Percentiles rank a stretch among this genome's conserved stretches.
Evolutionary conservation across 1,139 yeast genomes (phyloP).

Genomic region (Kodamaea sp.): DNA sequence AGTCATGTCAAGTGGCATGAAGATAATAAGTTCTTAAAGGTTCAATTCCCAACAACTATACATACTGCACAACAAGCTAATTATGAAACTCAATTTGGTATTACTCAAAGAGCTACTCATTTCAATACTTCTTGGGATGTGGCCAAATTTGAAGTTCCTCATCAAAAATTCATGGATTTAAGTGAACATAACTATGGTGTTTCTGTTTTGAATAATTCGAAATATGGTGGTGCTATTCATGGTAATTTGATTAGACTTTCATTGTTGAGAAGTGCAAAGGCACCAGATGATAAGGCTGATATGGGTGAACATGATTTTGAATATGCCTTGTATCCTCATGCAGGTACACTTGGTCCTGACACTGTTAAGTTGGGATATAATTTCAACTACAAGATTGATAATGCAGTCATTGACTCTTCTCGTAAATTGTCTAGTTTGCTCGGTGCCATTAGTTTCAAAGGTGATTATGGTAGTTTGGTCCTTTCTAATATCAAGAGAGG

Average conservation of each 20-base stretch:
- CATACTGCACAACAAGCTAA: constrained; percentile 65
- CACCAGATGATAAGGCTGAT: constrained; percentile 90
- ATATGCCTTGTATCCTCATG: constrained; percentile 82
- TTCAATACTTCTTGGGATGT: constrained; percentile 94
- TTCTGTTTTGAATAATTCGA: constrained; percentile 76
- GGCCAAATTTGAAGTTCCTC: constrained; percentile 94
- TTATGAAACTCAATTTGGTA: constrained; percentile 91
- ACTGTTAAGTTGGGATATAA: constrained; percentile 76
- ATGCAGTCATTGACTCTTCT: constrained; percentile 17
- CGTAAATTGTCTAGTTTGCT: constrained; percentile 19
- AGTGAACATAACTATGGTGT: constrained; percentile 87
- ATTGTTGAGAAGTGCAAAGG: constrained; percentile 78
- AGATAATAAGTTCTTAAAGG: constrained; percentile 82
- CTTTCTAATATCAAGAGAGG: constrained; percentile 81
- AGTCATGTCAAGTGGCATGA: constrained; percentile 85
- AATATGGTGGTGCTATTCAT: constrained; percentile 89
- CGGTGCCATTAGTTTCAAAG: constrained; percentile 28
- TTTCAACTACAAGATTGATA: constrained; percentile 59
- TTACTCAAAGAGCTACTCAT: constrained; percentile 89
- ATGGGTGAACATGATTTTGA: constrained; percentile 84
- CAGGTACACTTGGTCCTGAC: constrained; percentile 56
- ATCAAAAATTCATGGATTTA: constrained; percentile 89
- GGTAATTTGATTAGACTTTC: constrained; percentile 86
- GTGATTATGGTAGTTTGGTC: constrained; percentile 62
- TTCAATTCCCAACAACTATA: constrained; percentile 88